phyloP scores from a whole-genome alignment of 2,329 filamentous ascomycete species.

The Ascocoryne sarcoides region DNA sequence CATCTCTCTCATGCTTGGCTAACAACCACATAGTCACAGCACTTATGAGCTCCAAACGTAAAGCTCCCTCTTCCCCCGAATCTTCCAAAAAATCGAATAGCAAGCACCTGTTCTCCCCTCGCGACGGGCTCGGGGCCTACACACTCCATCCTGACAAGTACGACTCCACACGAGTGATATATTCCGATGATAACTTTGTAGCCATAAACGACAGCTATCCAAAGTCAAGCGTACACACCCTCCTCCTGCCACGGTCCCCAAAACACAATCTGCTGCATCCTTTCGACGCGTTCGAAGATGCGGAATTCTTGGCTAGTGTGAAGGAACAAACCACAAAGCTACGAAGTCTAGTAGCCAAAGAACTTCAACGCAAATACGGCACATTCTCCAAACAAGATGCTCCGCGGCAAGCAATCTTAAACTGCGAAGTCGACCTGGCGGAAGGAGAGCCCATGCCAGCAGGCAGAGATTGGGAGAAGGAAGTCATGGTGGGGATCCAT shows the following conservation, averaged over 20 bases:
- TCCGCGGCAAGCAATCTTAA: constrained; percentile 54
- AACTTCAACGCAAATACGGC: constrained; percentile 64
- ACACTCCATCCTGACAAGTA: constrained; percentile 53
- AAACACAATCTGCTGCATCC: constrained; percentile 58
- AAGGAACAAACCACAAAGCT: constrained; percentile 52
- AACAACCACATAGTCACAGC: constrained; percentile 36
- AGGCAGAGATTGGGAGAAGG: constrained; percentile 70
- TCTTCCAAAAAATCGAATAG: constrained; percentile 8
- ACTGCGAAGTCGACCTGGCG: constrained; percentile 44
- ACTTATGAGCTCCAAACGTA: constrained; percentile 35
- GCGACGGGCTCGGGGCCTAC: constrained; percentile 59
- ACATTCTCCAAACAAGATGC: constrained; percentile 53
- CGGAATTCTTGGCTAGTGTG: constrained; percentile 57
- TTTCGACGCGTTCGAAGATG: constrained; percentile 66
- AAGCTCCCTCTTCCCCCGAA: constrained; percentile 9
- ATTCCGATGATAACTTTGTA: constrained; percentile 60
- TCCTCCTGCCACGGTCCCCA: constrained; percentile 72
- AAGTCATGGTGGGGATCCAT: constrained; percentile 74
- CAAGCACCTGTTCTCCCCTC: constrained; percentile 31
- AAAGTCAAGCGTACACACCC: constrained; percentile 75
- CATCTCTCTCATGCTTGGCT: not conserved
- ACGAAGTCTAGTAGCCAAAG: constrained; percentile 57
- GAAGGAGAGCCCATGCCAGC: constrained; percentile 45
- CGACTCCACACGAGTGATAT: constrained; percentile 51
- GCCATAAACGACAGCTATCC: constrained; percentile 78